Evolutionary conservation across 768 basidiomycete genomes (phyloP), one percentile per base, ranked within the genome.

Genomic region (Pleurotus tuber-regium): DNA sequence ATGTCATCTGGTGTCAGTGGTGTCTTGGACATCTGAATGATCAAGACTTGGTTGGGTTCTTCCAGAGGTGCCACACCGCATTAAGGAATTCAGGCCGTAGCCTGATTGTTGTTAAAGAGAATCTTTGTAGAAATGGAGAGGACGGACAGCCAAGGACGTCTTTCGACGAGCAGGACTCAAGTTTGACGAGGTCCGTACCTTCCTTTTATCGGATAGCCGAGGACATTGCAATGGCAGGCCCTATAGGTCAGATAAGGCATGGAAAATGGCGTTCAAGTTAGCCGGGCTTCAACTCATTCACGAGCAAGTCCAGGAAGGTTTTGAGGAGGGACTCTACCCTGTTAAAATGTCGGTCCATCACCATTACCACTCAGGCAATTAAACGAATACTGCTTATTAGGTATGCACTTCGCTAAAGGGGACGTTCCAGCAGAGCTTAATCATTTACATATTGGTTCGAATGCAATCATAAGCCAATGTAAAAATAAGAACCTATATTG

Each of bases 1-100:
- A 99, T 67, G 80, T 94, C 48, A 79, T 96, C 52, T 94, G 92
- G 95, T 92, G 91, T 61, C 96, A 99, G 66, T 98, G 96, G 96
- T 96, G 95, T 71, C 77, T 98, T 12, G 90, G 92, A 2, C 90
- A 95, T 71, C 75, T 97, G 52, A 80, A 75, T 50, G 84, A 95
- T 63, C 61, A 64, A 6, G 89, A 96, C 63, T 79, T 98, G 19
- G 77, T 92, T 23, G 66, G 70, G 2, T 98, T 98, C 70, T 76
- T 98, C 57, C 71, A 75, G 57, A 74, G 84, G 41, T 77, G 85
- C 54, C 74, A 76, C 41, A 70, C 67, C 2, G 82, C 92, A 0
- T 64, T 98, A 52, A 74, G 84, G n/a, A 61, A 64, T 41, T 61
- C 60, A 28, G 67, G 63, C 3, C 69, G 67, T 35, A 84, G 86